These are phyloP conservation scores for Phialophora macrospora DNA, from an alignment of 2,329 filamentous ascomycete species.

Conservation along the genomic window DNA sequence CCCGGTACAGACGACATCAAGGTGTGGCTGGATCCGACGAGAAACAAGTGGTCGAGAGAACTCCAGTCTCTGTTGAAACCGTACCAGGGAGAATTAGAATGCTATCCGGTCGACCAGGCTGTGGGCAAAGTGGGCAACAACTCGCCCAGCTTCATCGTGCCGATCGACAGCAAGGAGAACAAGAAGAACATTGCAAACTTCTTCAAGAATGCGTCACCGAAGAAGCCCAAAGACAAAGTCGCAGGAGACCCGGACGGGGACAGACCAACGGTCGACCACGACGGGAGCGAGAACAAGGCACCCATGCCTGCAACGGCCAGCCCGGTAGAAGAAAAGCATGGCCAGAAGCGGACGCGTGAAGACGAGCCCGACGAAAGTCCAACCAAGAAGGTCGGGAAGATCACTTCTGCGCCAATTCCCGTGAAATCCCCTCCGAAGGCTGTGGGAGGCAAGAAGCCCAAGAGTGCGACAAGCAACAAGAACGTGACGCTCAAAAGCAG, in stretches of 20 bases:
- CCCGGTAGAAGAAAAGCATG: constrained; percentile 36
- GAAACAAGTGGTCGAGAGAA: constrained; percentile 74
- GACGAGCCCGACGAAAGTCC: constrained; percentile 29
- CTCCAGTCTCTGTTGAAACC: constrained; percentile 80
- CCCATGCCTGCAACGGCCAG: constrained; percentile 51
- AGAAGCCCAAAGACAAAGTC: constrained; percentile 36
- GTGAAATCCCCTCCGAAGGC: constrained; percentile 48
- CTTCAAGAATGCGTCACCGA: constrained; percentile 63
- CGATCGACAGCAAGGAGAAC: constrained; percentile 82
- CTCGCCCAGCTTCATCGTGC: constrained; percentile 80
- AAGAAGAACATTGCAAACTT: constrained; percentile 95
- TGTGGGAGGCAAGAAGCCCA: constrained; percentile 51
- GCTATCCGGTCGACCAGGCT: constrained; percentile 83
- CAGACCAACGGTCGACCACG: constrained; percentile 51
- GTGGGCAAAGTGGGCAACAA: constrained; percentile 95
- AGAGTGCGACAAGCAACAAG: constrained; percentile 62
- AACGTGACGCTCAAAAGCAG: constrained; percentile 53
- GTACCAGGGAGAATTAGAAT: constrained; percentile 76
- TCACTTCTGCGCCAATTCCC: constrained; percentile 31
- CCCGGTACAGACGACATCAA: constrained; percentile 71
- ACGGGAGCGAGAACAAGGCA: constrained; percentile 58
- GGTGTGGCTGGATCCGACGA: constrained; percentile 77
- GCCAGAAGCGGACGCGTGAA: constrained; percentile 40
- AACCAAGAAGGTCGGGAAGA: constrained; percentile 31
- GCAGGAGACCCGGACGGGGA: constrained; percentile 46